Conservation (phyloP, 129 eudicot species). For the Scalesia atractyloides region DNA sequence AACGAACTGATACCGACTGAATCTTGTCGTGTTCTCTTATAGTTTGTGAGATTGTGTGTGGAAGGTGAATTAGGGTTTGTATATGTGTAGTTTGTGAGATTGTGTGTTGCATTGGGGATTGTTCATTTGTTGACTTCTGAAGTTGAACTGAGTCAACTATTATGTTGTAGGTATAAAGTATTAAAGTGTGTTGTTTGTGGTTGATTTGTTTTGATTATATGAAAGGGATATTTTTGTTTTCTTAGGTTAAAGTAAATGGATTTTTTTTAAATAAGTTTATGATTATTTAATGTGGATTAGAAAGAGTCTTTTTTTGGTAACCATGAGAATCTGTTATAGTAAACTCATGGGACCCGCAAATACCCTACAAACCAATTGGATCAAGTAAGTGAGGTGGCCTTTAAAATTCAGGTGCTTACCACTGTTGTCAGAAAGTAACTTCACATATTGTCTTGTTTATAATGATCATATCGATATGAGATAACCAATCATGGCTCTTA, state of each 20-base stretch:
- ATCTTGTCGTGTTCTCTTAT: too few species aligned
- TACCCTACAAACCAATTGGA: too few species aligned
- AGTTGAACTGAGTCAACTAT: slow-evolving; percentile 34
- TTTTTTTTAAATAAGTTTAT: not conserved
- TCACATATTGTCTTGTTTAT: not conserved
- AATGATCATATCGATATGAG: not conserved
- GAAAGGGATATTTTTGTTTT: not conserved
- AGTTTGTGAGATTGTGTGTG: not conserved
- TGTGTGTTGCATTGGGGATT: slow-evolving; percentile 21
- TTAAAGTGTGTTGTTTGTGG: not conserved
- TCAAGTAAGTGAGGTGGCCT: too few species aligned
- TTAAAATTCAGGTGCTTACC: too few species aligned
- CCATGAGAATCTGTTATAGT: too few species aligned
- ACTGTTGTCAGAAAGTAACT: too few species aligned
- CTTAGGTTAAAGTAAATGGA: not conserved
- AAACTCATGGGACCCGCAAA: too few species aligned
- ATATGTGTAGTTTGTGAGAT: not conserved
- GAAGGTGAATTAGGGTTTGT: slow-evolving; percentile 9
- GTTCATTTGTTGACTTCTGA: slow-evolving; percentile 21
- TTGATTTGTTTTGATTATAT: not conserved
- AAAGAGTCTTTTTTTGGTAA: not conserved
- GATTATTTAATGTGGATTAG: not conserved
- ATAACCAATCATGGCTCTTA: not conserved
- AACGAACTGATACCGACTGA: too few species aligned
- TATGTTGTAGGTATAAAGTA: slow-evolving; percentile 7